phyloP scores from a whole-genome alignment of 176 grass and related monocot genomes.

The Oryza meridionalis region DNA sequence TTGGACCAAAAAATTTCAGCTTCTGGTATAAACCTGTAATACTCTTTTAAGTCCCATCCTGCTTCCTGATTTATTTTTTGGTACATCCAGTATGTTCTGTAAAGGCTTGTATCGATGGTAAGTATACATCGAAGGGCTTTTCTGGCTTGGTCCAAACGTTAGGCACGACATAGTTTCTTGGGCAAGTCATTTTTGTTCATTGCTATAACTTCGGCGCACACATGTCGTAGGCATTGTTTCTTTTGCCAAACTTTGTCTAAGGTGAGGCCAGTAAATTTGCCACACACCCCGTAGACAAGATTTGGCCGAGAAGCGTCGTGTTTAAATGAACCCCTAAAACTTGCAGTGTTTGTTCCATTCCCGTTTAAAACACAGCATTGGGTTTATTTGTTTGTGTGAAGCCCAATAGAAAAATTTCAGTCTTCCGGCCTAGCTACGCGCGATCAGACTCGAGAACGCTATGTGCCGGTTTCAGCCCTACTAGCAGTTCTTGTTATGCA shows the following conservation, averaged over 20 bases:
- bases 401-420: neutral
- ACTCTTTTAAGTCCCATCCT: neutral
- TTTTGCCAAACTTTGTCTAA: neutral
- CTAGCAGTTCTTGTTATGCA: too few species aligned
- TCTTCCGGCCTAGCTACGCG: neutral
- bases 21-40: neutral
- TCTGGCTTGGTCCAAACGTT: too few species aligned
- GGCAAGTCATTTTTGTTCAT: neutral
- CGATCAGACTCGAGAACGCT: too few species aligned
- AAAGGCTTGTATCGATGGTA: neutral
- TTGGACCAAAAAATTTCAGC: constrained; percentile 1
- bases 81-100: neutral
- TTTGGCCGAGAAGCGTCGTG: neutral
- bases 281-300: neutral
- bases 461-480: too few species aligned
- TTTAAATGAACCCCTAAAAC: too few species aligned
- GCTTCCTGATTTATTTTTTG: neutral
- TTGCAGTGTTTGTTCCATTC: neutral
- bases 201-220: neutral
- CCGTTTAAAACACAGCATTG: neutral
- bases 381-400: neutral
- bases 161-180: too few species aligned
- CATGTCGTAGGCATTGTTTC: neutral
- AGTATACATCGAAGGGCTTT: neutral
- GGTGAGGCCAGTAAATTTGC: neutral